Percentiles rank a stretch among this genome's conserved stretches.
Conservation (phyloP, 2,329 filamentous ascomycete species). For the Pseudodiploospora longispora region DNA sequence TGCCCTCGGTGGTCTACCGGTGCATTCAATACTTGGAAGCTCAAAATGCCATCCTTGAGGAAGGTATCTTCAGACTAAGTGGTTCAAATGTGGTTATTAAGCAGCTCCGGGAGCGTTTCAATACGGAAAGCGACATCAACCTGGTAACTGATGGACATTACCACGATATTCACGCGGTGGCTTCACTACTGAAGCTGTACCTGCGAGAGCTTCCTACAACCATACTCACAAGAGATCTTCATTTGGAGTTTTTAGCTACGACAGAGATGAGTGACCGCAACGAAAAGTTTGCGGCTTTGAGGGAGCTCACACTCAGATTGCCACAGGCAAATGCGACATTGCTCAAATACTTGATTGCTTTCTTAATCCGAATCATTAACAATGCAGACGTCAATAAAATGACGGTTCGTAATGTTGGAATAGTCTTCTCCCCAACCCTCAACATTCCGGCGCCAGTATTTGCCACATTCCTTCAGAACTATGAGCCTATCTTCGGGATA, state of each 20-base stretch:
- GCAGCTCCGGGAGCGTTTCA: conserved; percentile 84
- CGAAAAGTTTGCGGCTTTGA: conserved; percentile 71
- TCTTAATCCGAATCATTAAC: conserved; percentile 86
- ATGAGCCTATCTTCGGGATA: conserved; percentile 73
- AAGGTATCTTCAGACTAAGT: conserved; percentile 93
- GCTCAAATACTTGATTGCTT: conserved; percentile 76
- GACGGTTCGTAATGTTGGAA: conserved; percentile 94
- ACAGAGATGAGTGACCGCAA: conserved; percentile 68
- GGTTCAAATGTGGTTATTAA: conserved; percentile 96
- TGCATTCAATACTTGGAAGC: conserved; percentile 87
- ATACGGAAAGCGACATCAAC: conserved; percentile 85
- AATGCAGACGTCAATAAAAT: conserved; percentile 92
- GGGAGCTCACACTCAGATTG: conserved; percentile 69
- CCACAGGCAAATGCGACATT: conserved; percentile 75
- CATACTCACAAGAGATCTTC: conserved; percentile 83
- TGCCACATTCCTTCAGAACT: conserved; percentile 87
- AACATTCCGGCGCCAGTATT: conserved; percentile 96
- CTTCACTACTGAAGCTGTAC: conserved; percentile 88
- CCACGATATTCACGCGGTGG: conserved; percentile 93
- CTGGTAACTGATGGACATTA: conserved; percentile 74
- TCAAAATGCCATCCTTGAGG: conserved; percentile 74
- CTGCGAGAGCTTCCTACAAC: conserved; percentile 85
- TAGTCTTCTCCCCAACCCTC: conserved; percentile 93
- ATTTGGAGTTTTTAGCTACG: conserved; percentile 78
- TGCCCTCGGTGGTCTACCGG: conserved; percentile 90